A percentile compares a stretch with the other conserved stretches of the same genome.
Evolutionary conservation across 768 basidiomycete species (phyloP).

Genomic region (Lactarius tabidus): DNA sequence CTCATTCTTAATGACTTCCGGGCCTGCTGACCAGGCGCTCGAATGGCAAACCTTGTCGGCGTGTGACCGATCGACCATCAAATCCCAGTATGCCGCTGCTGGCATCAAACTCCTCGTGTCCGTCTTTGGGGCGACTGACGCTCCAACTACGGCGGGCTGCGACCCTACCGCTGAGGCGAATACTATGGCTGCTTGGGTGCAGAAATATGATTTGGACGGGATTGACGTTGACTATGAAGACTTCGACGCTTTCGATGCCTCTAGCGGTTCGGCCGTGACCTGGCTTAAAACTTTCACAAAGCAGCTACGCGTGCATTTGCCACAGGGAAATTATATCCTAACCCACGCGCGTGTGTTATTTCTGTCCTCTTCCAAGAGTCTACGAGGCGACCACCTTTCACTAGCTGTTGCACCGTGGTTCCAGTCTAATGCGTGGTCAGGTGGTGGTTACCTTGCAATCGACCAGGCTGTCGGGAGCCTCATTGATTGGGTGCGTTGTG

Average conservation of each 20-base stretch:
- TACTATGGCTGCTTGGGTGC: constrained; percentile 45
- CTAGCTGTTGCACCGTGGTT: constrained; percentile 28
- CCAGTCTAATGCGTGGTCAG: constrained; percentile 34
- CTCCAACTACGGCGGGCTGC: constrained; percentile 40
- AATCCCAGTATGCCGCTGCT: constrained; percentile 47
- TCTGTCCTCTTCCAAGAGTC: background rate
- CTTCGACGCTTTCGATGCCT: constrained; percentile 54
- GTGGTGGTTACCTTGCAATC: constrained; percentile 41
- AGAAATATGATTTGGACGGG: constrained; percentile 45
- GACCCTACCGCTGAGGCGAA: constrained; percentile 41
- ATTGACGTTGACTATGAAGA: constrained; percentile 62
- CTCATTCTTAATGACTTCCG: constrained; percentile 41
- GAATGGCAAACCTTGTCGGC: constrained; percentile 42
- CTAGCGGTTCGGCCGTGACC: constrained; percentile 48
- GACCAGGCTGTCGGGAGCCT: constrained; percentile 38
- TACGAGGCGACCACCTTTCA: background rate
- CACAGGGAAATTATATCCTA: constrained; percentile 35
- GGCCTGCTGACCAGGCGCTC: constrained; percentile 43
- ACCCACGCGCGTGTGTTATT: constrained; percentile 36
- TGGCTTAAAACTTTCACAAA: constrained; percentile 39
- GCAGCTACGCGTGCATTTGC: constrained; percentile 36
- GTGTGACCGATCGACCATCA: constrained; percentile 38
- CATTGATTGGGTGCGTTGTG: constrained; percentile 41
- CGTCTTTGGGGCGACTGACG: constrained; percentile 46
- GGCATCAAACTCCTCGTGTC: constrained; percentile 59